phyloP scores from a whole-genome alignment of 306 rosid species.

The Betula pendula region DNA sequence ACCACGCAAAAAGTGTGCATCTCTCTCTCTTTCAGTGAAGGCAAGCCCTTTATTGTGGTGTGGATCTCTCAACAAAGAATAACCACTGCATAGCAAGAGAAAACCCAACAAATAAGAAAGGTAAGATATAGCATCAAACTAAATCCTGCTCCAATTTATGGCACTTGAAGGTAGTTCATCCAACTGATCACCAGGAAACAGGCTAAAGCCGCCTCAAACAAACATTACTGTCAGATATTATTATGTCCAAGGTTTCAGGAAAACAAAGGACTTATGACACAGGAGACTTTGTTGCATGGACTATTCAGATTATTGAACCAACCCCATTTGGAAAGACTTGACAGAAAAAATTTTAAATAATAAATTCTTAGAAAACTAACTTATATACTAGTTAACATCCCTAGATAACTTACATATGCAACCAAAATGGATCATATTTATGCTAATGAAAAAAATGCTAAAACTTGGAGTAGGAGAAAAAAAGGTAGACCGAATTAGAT shows the following conservation, averaged over 20 bases:
- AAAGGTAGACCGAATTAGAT: neutral
- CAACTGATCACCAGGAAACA: neutral
- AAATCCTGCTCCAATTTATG: neutral
- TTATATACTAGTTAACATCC: neutral
- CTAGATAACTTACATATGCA: neutral
- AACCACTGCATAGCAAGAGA: constrained; percentile 58
- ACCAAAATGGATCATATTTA: neutral
- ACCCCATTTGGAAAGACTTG: neutral
- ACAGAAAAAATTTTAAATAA: neutral
- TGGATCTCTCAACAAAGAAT: constrained; percentile 84
- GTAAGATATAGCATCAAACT: constrained; percentile 10
- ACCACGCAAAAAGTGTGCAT: constrained; percentile 89
- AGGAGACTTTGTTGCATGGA: neutral
- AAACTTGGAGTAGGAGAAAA: neutral
- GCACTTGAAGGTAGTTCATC: neutral
- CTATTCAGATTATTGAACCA: neutral
- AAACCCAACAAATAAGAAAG: constrained; percentile 3
- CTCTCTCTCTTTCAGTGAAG: constrained; percentile 89
- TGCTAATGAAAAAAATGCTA: neutral
- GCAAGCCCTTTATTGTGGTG: constrained; percentile 93
- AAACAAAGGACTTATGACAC: neutral
- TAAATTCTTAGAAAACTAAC: neutral
- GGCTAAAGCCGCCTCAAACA: neutral
- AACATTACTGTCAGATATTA: neutral
- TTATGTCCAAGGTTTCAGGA: neutral